A percentile compares a stretch with the other conserved stretches of the same genome.
Evolutionary conservation across 2,329 filamentous ascomycete genomes (phyloP).

Genomic region (Arthrobotrys pseudoclavata): DNA sequence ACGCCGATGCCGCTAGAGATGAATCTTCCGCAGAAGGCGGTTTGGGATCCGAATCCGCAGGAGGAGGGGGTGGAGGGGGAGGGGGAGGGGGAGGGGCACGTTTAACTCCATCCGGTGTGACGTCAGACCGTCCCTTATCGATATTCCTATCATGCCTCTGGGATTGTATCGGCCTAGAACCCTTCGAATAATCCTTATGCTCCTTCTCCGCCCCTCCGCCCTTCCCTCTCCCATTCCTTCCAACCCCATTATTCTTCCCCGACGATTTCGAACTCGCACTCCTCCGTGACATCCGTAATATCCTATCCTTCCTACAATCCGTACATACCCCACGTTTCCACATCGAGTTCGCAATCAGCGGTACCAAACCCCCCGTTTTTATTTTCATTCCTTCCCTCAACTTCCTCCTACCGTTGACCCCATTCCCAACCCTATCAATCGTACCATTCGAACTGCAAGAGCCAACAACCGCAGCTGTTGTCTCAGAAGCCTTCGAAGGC

Average conservation of each 20-base stretch:
- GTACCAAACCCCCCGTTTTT: slow-evolving; percentile 36
- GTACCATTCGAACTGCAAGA: slow-evolving; percentile 56
- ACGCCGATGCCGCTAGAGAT: slow-evolving; percentile 42
- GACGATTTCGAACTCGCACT: slow-evolving; percentile 53
- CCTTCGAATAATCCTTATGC: slow-evolving; percentile 34
- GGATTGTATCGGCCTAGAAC: slow-evolving; percentile 22
- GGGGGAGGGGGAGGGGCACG: neutral
- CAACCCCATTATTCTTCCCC: slow-evolving; percentile 30
- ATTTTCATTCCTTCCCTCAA: slow-evolving; percentile 43
- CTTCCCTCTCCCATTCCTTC: slow-evolving; percentile 30
- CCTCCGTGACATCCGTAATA: slow-evolving; percentile 48
- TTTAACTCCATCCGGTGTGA: slow-evolving; percentile 62
- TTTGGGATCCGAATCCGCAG: neutral
- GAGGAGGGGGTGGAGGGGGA: neutral
- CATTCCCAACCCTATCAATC: slow-evolving; percentile 51
- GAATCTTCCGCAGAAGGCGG: slow-evolving; percentile 54
- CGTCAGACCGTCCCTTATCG: slow-evolving; percentile 60
- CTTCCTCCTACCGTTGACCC: slow-evolving; percentile 56
- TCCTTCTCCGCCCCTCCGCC: slow-evolving; percentile 20
- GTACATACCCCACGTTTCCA: slow-evolving; percentile 53
- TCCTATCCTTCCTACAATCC: slow-evolving; percentile 59
- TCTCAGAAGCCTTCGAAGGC: slow-evolving; percentile 60
- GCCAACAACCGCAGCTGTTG: slow-evolving; percentile 61
- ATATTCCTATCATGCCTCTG: slow-evolving; percentile 47
- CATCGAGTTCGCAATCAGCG: slow-evolving; percentile 57